Conservation (phyloP, 129 eudicot species). For the Saussurea involucrata region DNA sequence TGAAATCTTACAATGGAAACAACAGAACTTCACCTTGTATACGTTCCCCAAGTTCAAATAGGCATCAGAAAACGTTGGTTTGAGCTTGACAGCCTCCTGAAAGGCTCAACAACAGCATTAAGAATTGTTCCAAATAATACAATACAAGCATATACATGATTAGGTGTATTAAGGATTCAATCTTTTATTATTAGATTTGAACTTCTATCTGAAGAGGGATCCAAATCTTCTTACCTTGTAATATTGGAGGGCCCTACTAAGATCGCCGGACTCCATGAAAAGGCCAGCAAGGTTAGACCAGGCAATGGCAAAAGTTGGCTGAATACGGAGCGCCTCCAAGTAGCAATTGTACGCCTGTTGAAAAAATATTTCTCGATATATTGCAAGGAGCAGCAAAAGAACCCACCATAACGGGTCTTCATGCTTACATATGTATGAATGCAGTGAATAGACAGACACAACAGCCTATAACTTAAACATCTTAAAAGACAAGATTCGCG, state of each 20-base stretch:
- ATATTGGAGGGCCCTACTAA: conserved; percentile 77
- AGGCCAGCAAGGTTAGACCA: conserved; percentile 99
- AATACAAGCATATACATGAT: background rate
- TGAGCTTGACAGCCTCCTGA: conserved; percentile 93
- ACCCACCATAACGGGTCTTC: conserved; percentile 7
- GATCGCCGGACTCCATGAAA: conserved; percentile 94
- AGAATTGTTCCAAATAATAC: background rate
- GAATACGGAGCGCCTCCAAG: conserved; percentile 82
- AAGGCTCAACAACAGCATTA: conserved; percentile 2
- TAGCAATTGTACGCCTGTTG: conserved; percentile 74
- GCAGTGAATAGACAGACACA: conserved; percentile 16
- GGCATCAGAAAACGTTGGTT: conserved; percentile 85
- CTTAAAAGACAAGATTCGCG: background rate
- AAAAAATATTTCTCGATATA: conserved; percentile 16
- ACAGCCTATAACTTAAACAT: conserved; percentile 11
- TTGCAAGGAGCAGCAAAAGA: background rate
- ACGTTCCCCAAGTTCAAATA: conserved; percentile 84
- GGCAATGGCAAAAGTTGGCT: conserved; percentile 91
- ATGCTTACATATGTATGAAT: conserved; percentile 1
- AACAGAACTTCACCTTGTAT: conserved; percentile 58
- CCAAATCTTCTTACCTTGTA: conserved; percentile 54
- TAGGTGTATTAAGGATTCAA: background rate
- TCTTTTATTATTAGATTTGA: background rate
- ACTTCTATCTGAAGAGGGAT: background rate
- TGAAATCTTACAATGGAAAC: background rate